Evolutionary conservation across 306 rosid species (phyloP), one percentile per base, ranked within the genome.

Genomic region (Trifolium subterraneum): DNA sequence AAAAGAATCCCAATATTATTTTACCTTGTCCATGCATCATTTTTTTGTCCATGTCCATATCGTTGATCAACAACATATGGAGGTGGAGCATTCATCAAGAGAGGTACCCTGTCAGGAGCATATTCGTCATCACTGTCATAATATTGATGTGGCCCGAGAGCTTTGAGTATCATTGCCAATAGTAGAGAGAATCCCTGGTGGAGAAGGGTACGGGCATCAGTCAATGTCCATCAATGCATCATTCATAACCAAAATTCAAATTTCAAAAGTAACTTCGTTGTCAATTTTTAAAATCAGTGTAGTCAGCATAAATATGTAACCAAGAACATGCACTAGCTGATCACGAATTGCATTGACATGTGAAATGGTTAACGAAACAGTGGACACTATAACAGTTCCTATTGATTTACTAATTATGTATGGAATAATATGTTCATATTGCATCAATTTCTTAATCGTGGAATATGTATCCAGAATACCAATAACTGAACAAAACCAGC

Each of bases 61-160:
- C 75, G 83, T 65, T 87, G 89, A 68, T 90, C 92, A 50, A 90
- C 84, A 71, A 87, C 90, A 81, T 82, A 86, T 6, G 84, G 68
- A 81, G 86, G 84, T 31, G 90, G 84, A 69, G 90, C 82, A 76
- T 87, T 87, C 63, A 75, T 86, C 72, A 90, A 82, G 62, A 90
- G 96, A 14, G 97, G 90, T 80, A 78, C 86, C 64, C 90, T 80
- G 27, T 82, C 96, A 12, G 93, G 64, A 64, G 56, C 42, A 83
- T 87, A 82, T 2, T 93, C 98, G 45, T 93, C 93, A 62, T 89
- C 97, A 60, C 93, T 89, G 22, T 93, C 97, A 70, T 90, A 87
- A 70, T 75, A 77, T 64, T 68, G 89, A 85, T 81, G 88, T 0
- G 92, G 89, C 75, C 98, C 93, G 25, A 87, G 90, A 60, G 89